Conservation (phyloP, 768 basidiomycete genomes). For the Leccinum disarticulatum region DNA sequence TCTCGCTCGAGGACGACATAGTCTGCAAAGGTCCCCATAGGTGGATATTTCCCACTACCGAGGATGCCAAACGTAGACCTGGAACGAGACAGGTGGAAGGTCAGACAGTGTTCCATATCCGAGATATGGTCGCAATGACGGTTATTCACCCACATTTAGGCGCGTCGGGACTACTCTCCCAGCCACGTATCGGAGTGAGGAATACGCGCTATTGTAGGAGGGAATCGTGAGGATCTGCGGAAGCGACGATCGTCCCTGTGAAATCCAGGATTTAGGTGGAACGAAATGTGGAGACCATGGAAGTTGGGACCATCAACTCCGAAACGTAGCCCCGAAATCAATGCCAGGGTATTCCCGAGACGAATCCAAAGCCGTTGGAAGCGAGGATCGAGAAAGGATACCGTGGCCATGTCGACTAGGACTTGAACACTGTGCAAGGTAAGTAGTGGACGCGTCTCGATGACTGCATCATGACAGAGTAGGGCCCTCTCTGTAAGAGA, state of each 20-base stretch:
- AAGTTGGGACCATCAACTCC: conserved; percentile 39
- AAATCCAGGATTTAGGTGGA: background rate
- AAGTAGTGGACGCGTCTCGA: conserved; percentile 38
- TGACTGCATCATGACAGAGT: too few relatives aligned
- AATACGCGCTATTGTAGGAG: conserved; percentile 69
- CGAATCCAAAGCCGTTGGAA: conserved; percentile 58
- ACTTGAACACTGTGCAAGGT: conserved; percentile 55
- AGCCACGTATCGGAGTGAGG: conserved; percentile 72
- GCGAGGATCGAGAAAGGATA: background rate
- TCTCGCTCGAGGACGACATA: too few relatives aligned
- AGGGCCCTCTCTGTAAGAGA: too few relatives aligned
- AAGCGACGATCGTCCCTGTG: conserved; percentile 63
- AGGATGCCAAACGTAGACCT: too few relatives aligned
- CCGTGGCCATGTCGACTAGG: conserved; percentile 62
- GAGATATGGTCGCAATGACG: background rate
- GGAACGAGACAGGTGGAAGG: conserved; percentile 33
- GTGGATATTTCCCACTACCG: too few relatives aligned
- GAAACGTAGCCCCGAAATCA: conserved; percentile 51
- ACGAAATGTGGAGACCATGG: background rate
- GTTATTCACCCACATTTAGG: conserved; percentile 60
- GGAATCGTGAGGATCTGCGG: conserved; percentile 52
- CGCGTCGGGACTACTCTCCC: conserved; percentile 60
- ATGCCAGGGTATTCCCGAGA: conserved; percentile 39
- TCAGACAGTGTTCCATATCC: background rate
- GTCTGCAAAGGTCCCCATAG: too few relatives aligned